phyloP scores from a whole-genome alignment of 2,329 filamentous ascomycete genomes.

The Lecanicillium sp. region DNA sequence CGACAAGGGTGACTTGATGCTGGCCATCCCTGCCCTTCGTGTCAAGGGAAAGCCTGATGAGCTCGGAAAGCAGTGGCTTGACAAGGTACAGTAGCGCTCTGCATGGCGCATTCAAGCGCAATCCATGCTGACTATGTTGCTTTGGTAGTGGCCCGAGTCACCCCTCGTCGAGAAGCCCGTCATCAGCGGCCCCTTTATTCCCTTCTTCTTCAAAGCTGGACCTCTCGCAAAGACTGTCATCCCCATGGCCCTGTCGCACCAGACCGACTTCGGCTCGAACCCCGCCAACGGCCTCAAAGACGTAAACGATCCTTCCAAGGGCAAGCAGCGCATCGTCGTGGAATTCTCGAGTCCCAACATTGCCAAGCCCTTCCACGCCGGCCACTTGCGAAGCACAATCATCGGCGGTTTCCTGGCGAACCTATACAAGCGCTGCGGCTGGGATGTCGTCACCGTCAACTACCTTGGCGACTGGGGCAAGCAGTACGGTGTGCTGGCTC shows the following conservation, averaged over 20 bases:
- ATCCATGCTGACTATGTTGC: not conserved
- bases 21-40: constrained; percentile 73
- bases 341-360: constrained; percentile 86
- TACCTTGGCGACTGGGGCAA: constrained; percentile 76
- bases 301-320: constrained; percentile 49
- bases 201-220: constrained; percentile 72
- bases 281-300: constrained; percentile 52
- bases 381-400: constrained; percentile 70
- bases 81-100: constrained; percentile 36
- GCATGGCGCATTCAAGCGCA: constrained; percentile 1
- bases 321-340: constrained; percentile 60
- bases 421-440: constrained; percentile 61
- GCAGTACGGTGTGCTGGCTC: constrained; percentile 64
- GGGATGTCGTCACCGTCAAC: constrained; percentile 69
- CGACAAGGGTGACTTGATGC: constrained; percentile 74
- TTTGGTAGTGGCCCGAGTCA: constrained; percentile 61
- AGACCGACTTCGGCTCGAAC: constrained; percentile 55
- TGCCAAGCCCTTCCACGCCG: constrained; percentile 76
- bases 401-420: constrained; percentile 72
- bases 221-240: constrained; percentile 60
- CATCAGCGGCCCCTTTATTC: constrained; percentile 60
- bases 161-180: constrained; percentile 65
- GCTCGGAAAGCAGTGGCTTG: constrained; percentile 53
- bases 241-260: constrained; percentile 58
- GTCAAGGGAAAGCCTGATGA: constrained; percentile 64